Base-by-base conservation (phyloP, 495 filamentous ascomycete species). In the Astrocystis sublimbata region DNA sequence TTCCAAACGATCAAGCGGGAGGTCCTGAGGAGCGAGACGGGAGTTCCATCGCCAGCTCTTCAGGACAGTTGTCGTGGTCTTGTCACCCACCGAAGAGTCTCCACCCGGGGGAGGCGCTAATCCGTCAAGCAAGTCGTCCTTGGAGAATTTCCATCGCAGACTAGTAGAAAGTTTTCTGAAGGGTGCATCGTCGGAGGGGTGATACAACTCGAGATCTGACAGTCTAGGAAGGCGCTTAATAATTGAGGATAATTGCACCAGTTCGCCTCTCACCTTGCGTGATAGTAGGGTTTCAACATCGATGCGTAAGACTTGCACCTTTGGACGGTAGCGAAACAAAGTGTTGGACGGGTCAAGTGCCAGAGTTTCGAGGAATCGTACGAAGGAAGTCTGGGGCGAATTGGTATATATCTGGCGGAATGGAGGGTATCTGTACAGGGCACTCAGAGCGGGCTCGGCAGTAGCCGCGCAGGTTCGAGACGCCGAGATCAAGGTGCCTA, bases 41-140 rank as follows among this genome's bases (percentile, higher is more conserved):
- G 83, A 74, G 65, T 89, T 93, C 92, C 92, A 96, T 33, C 85
- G 86, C 89, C 90, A 97, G 55, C 81, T 85, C 31, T 75, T 78
- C 30, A 96, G 82, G 36, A 69, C 69, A 10, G 81, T 72, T 2
- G 60, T 51, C 2, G 45, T 43, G 12, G 40, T 40, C n/a, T 55
- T 59, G 8, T 19, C 43, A 45, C 31, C 55, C 7, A 10, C 45
- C 3, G 60, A 65, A 52, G 42, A 9, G 40, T 71, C 67, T 19
- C 59, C 42, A 6, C 77, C 74, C 36, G 69, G 43, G 35, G 5
- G n/a, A 46, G 30, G 57, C 56, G 6, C 76, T 71, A 31, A 92
- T 1, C 83, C 77, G 0, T 81, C 65, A 60, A 93, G 86, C 0
- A 96, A 66, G 1, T 71, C 61, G 4, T 80, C 69, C 15, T 61